A percentile compares a stretch with the other conserved stretches of the same genome.
Evolutionary conservation across 192 early-diverging fungal genomes (phyloP).

Genomic region (Geosiphon pyriformis): DNA sequence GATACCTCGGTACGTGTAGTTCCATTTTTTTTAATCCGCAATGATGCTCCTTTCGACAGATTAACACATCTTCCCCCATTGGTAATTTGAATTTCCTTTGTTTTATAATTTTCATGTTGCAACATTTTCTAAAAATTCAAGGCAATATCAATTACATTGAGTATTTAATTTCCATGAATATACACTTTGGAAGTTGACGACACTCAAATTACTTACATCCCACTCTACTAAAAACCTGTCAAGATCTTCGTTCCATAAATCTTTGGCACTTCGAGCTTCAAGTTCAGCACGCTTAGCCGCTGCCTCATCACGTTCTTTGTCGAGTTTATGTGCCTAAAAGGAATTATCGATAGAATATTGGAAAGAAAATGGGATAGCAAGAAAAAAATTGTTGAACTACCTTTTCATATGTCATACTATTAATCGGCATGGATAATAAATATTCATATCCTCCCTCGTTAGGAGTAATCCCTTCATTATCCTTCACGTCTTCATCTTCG

Average conservation of each 20-base stretch:
- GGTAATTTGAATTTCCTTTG: too few relatives aligned
- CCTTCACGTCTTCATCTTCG: conserved; percentile 28
- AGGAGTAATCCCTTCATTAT: conserved; percentile 24
- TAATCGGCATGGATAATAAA: conserved; percentile 83
- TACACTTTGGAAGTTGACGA: too few relatives aligned
- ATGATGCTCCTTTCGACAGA: too few relatives aligned
- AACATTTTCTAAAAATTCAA: too few relatives aligned
- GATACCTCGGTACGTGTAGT: too few relatives aligned
- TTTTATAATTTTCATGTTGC: too few relatives aligned
- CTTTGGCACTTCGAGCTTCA: conserved; percentile 55
- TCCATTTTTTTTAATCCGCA: too few relatives aligned
- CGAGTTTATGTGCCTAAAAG: conserved; percentile 62
- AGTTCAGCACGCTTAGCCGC: conserved; percentile 62
- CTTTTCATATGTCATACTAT: conserved; percentile 86
- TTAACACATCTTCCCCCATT: too few relatives aligned
- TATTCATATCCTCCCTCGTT: conserved; percentile 69
- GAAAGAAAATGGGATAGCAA: not conserved
- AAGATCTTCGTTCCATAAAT: conserved; percentile 84
- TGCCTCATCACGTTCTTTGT: conserved; percentile 62
- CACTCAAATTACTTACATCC: conserved; percentile 52
- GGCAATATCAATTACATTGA: too few relatives aligned
- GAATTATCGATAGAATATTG: not conserved
- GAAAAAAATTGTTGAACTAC: conserved; percentile 2
- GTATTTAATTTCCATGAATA: too few relatives aligned
- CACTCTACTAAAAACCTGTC: conserved; percentile 80